These are phyloP conservation scores for Suillus alpinus DNA, from an alignment of 768 basidiomycete genomes.

Conservation along the genomic window DNA sequence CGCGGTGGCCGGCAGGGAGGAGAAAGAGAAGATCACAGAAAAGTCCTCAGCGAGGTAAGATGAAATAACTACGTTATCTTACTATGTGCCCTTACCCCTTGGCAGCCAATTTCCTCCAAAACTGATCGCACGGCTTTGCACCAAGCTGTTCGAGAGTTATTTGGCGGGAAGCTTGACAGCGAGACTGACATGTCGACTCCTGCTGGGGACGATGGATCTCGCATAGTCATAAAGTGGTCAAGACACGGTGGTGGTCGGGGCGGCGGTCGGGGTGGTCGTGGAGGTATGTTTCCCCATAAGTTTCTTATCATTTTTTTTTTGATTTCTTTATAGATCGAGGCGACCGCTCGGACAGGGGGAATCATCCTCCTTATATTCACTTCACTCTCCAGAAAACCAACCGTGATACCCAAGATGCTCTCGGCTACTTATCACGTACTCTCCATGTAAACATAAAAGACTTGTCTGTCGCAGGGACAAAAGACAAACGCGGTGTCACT, in stretches of 20 bases:
- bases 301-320: neutral
- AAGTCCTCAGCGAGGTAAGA: constrained; percentile 74
- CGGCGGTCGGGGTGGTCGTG: constrained; percentile 38
- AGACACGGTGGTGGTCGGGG: constrained; percentile 48
- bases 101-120: constrained; percentile 82
- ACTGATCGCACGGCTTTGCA: constrained; percentile 80
- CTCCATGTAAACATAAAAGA: constrained; percentile 80
- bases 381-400: constrained; percentile 98
- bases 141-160: constrained; percentile 73
- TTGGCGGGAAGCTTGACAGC: constrained; percentile 80
- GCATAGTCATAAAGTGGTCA: constrained; percentile 80
- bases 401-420: constrained; percentile 93
- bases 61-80: constrained; percentile 28
- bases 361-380: constrained; percentile 86
- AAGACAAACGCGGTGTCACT: constrained; percentile 97
- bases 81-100: constrained; percentile 6
- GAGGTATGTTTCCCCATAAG: constrained; percentile 10
- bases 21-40: constrained; percentile 64
- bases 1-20: constrained; percentile 41
- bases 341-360: constrained; percentile 54
- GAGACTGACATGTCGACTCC: constrained; percentile 60
- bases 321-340: constrained; percentile 24
- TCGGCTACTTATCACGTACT: constrained; percentile 73
- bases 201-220: constrained; percentile 63
- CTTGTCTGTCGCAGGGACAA: constrained; percentile 90